phyloP scores from a whole-genome alignment of 495 filamentous ascomycete species.

The Cudoniella acicularis region DNA sequence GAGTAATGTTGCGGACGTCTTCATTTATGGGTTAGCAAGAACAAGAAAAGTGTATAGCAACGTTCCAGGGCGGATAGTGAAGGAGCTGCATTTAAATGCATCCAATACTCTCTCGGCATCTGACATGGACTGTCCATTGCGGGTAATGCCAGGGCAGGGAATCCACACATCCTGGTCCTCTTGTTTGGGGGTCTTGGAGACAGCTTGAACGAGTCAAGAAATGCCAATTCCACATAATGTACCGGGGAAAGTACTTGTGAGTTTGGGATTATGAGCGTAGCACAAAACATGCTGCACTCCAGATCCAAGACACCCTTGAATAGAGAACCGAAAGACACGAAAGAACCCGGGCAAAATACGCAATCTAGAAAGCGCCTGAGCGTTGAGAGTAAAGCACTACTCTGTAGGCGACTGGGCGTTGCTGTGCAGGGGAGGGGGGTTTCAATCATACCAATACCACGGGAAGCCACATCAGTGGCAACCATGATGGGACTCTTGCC shows the following conservation, averaged over 20 bases:
- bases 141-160: constrained; percentile 42
- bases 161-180: constrained; percentile 69
- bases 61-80: constrained; percentile 47
- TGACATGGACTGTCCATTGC: constrained; percentile 26
- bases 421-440: constrained; percentile 45
- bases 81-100: constrained; percentile 28
- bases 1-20: constrained; percentile 99
- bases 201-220: constrained; percentile 67
- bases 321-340: constrained; percentile 75
- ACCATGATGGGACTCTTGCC: constrained; percentile 95
- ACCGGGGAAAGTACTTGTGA: constrained; percentile 63
- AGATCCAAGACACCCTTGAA: constrained; percentile 80
- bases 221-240: constrained; percentile 70
- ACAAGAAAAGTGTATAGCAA: constrained; percentile 49
- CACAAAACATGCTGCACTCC: constrained; percentile 67
- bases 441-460: constrained; percentile 99
- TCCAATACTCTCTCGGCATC: constrained; percentile 32
- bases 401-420: constrained; percentile 67
- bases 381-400: constrained; percentile 89
- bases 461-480: constrained; percentile 96
- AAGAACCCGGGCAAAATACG: constrained; percentile 79
- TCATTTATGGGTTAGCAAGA: constrained; percentile 79
- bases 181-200: constrained; percentile 51
- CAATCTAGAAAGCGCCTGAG: constrained; percentile 70
- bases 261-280: constrained; percentile 69